A percentile compares a stretch with the other conserved stretches of the same genome.
These are phyloP conservation scores for Leccinum uliginosum DNA, from an alignment of 768 basidiomycete species.

Conservation along the genomic window DNA sequence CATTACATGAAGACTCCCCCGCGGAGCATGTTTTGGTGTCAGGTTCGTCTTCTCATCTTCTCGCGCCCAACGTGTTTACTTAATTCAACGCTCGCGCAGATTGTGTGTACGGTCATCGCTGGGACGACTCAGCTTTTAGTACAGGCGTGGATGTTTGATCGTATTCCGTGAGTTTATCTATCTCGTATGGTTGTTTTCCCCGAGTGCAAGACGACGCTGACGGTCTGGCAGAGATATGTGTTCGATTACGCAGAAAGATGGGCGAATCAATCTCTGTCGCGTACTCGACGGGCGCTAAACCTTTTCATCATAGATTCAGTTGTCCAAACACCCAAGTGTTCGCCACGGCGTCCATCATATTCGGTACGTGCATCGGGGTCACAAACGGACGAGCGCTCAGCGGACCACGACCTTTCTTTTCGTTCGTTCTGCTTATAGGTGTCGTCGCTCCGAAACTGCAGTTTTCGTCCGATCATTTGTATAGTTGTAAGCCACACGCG, in stretches of 20 bases:
- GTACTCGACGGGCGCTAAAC: background rate
- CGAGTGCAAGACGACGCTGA: too few relatives aligned
- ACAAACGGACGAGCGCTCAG: slow-evolving; percentile 2
- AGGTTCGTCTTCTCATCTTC: slow-evolving; percentile 34
- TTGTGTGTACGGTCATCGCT: slow-evolving; percentile 61
- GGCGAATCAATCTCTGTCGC: slow-evolving; percentile 5
- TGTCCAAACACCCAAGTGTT: slow-evolving; percentile 52
- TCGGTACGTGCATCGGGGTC: slow-evolving; percentile 18
- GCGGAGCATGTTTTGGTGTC: slow-evolving; percentile 65
- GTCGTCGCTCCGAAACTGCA: slow-evolving; percentile 64
- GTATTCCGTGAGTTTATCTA: slow-evolving; percentile 44
- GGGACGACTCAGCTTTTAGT: slow-evolving; percentile 74
- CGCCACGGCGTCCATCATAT: slow-evolving; percentile 54
- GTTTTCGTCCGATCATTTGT: slow-evolving; percentile 55
- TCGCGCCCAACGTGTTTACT: too few relatives aligned
- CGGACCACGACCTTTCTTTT: slow-evolving; percentile 36
- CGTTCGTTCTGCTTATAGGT: slow-evolving; percentile 35
- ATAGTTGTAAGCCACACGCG: slow-evolving; percentile 31
- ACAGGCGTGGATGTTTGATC: slow-evolving; percentile 65
- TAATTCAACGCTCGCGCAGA: slow-evolving; percentile 31
- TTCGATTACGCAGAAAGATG: slow-evolving; percentile 37
- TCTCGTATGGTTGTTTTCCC: too few relatives aligned
- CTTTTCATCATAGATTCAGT: slow-evolving; percentile 34
- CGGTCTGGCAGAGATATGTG: slow-evolving; percentile 44
- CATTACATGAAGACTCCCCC: slow-evolving; percentile 66